Conservation (phyloP, 1,284 basidiomycete genomes). For the Leccinum ponderosum region DNA sequence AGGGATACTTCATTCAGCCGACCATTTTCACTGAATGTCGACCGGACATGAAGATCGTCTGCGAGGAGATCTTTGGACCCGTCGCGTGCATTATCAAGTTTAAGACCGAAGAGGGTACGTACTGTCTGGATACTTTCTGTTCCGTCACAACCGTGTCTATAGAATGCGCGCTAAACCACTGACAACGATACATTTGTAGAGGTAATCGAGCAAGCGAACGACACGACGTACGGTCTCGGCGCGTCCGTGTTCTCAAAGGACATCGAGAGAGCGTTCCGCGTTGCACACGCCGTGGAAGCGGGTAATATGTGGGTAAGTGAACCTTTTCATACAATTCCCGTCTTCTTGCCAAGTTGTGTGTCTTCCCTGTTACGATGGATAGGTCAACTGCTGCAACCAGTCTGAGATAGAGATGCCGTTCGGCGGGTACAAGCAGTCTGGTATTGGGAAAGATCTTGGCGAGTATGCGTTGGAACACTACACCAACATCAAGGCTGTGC, state of each 20-base stretch:
- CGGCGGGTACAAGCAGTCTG: conserved; percentile 82
- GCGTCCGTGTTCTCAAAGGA: conserved; percentile 77
- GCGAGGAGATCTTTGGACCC: conserved; percentile 72
- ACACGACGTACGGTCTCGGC: conserved; percentile 75
- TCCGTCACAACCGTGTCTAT: neutral
- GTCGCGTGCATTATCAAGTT: conserved; percentile 33
- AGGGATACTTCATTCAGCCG: conserved; percentile 57
- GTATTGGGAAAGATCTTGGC: conserved; percentile 75
- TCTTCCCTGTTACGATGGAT: neutral
- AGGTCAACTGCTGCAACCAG: conserved; percentile 71
- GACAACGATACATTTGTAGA: conserved; percentile 33
- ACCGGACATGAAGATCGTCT: conserved; percentile 65
- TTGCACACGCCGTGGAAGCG: conserved; percentile 72
- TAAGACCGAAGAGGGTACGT: conserved; percentile 19
- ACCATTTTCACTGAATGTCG: conserved; percentile 70
- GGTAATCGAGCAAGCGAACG: conserved; percentile 67
- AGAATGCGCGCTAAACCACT: neutral
- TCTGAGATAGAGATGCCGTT: conserved; percentile 67
- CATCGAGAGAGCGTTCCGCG: conserved; percentile 63
- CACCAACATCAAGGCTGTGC: conserved; percentile 66
- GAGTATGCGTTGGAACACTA: conserved; percentile 73
- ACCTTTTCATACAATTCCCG: neutral
- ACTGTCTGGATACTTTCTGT: neutral
- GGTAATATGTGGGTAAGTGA: conserved; percentile 64
- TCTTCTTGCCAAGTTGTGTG: neutral